These are phyloP conservation scores for Aspergillus fructus DNA, from an alignment of 2,329 filamentous ascomycete species.

Conservation along the genomic window DNA sequence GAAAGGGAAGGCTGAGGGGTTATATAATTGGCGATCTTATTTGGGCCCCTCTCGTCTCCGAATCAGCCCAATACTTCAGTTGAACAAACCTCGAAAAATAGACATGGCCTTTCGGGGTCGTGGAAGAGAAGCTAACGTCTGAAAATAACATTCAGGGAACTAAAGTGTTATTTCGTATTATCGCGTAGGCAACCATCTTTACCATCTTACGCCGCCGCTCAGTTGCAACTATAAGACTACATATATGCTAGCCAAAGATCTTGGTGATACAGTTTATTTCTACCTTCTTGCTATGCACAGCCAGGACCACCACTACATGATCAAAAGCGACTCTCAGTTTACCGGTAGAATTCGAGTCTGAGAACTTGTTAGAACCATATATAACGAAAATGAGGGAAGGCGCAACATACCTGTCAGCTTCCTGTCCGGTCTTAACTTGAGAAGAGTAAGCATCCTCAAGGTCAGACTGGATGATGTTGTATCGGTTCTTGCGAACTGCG, in stretches of 20 bases:
- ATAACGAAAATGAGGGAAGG: constrained; percentile 9
- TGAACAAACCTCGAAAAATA: too few relatives aligned
- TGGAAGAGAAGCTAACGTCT: too few relatives aligned
- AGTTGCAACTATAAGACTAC: constrained; percentile 4
- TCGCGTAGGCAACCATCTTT: too few relatives aligned
- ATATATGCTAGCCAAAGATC: constrained; percentile 18
- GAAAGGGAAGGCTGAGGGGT: too few relatives aligned
- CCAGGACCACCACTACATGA: constrained; percentile 14
- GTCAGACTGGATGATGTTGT: constrained; percentile 98
- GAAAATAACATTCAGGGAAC: too few relatives aligned
- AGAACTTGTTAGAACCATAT: constrained; percentile 48
- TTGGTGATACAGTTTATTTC: constrained; percentile 32
- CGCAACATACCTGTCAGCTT: constrained; percentile 58
- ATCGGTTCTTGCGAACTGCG: constrained; percentile 94
- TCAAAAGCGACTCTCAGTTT: constrained; percentile 17
- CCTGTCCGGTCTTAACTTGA: constrained; percentile 83
- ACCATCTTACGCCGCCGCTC: neutral
- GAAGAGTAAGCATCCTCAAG: constrained; percentile 95
- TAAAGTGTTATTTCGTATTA: too few relatives aligned
- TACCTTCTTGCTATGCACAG: constrained; percentile 23
- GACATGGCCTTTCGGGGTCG: too few relatives aligned
- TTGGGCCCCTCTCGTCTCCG: too few relatives aligned
- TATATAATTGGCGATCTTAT: too few relatives aligned
- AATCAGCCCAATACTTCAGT: too few relatives aligned
- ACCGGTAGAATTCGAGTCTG: constrained; percentile 90